phyloP scores from a whole-genome alignment of 2,329 filamentous ascomycete genomes.

The Eutypella sp. region DNA sequence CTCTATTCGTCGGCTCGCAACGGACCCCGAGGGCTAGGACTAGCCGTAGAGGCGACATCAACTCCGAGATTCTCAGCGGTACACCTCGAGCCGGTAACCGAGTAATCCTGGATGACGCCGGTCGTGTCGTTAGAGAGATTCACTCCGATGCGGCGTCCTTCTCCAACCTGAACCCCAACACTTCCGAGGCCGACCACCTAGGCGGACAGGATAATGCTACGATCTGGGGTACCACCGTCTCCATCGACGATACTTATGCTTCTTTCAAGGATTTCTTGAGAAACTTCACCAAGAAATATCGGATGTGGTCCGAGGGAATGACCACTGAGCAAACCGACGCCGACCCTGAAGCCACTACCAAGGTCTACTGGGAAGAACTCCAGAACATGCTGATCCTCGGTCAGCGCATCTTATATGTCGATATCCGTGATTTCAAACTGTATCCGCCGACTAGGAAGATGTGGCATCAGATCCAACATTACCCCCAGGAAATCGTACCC shows the following conservation, averaged over 20 bases:
- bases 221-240: constrained; percentile 97
- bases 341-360: constrained; percentile 67
- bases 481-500: constrained; percentile 93
- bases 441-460: constrained; percentile 91
- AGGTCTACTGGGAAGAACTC: constrained; percentile 79
- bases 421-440: constrained; percentile 82
- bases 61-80: constrained; percentile 66
- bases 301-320: constrained; percentile 84
- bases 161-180: constrained; percentile 67
- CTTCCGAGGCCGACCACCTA: constrained; percentile 84
- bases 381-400: constrained; percentile 89
- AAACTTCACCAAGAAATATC: constrained; percentile 91
- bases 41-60: constrained; percentile 73
- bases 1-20: constrained; percentile 71
- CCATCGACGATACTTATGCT: constrained; percentile 81
- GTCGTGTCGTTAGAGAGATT: constrained; percentile 52
- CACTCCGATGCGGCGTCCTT: constrained; percentile 58
- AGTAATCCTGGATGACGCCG: constrained; percentile 55
- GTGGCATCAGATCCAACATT: constrained; percentile 91
- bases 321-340: constrained; percentile 68
- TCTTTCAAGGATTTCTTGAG: constrained; percentile 88
- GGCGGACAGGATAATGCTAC: constrained; percentile 77
- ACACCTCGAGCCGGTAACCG: constrained; percentile 48
- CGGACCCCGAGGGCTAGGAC: constrained; percentile 50
- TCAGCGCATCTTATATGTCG: constrained; percentile 77